Evolutionary conservation across 352 stramenopile genomes (phyloP), one percentile per base, ranked within the genome.

Genomic region (Phytophthora cactorum): DNA sequence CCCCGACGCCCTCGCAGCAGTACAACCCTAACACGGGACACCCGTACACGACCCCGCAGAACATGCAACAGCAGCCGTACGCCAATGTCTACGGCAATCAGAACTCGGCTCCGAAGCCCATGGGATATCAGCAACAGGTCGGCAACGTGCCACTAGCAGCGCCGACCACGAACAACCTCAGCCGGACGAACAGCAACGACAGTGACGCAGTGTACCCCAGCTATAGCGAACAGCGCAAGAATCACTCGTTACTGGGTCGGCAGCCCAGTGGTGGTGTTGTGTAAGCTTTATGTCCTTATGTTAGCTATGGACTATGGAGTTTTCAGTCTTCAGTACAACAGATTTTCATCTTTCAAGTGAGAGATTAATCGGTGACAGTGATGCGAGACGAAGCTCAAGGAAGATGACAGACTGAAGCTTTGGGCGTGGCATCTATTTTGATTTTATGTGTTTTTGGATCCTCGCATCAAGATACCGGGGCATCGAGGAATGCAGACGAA

Each of bases 251-350:
- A 51, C 63, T 92, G 41, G 84, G 82, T 3, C 72, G 70, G 17
- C 84, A 89, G 74, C 76, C 80, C 0, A 90, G 82, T 59, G 84
- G 84, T 11, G 84, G 84, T 9, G 84, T 92, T 39, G 84, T 92
- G 38, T 92, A 86, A 54, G 75, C 25, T 12, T 59, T 52, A 52
- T 58, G 8, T 27, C 22, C 22, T 22, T 22, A 22, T 52, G 54
- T 49, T 47, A 47, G 22, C 57, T 51, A 46, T 46, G 32, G 57
- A 47, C 44, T 14, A 47, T 22, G 22, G 22, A 22, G 22, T 22
- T 11, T 49, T 28, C 28, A 22, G 29, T 52, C 32, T 46, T 52
- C 43, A 47, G 55, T 47, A 43, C 15, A 45, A 44, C 31, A 14
- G n/a, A 55, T 4, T 55, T 36, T 15, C 49, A 43, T 28, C 29